Percentiles rank a stretch among this genome's conserved stretches.
These are phyloP conservation scores for Cutaneotrichosporon sp. DNA, from an alignment of 1,284 basidiomycete genomes.

Conservation along the genomic window DNA sequence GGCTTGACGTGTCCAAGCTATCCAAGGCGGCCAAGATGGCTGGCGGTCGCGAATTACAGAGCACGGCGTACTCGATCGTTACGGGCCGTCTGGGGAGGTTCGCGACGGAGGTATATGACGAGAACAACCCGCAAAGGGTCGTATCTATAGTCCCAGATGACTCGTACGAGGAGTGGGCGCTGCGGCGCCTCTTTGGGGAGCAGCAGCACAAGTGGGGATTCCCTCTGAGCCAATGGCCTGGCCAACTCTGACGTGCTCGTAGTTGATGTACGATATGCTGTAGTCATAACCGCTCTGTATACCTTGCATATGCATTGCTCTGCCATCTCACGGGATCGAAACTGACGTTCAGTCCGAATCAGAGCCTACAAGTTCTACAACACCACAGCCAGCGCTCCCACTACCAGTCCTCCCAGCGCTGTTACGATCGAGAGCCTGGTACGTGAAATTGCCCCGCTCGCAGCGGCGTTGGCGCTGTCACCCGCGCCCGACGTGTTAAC, in stretches of 20 bases:
- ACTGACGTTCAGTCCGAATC: too few relatives aligned
- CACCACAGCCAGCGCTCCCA: too few relatives aligned
- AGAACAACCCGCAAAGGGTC: constrained; percentile 15
- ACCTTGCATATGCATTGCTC: too few relatives aligned
- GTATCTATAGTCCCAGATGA: constrained; percentile 25
- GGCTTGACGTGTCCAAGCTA: constrained; percentile 28
- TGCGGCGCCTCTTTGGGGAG: constrained; percentile 25
- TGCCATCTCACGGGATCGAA: too few relatives aligned
- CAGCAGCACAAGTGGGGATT: not conserved
- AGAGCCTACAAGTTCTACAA: too few relatives aligned
- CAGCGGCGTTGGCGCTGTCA: too few relatives aligned
- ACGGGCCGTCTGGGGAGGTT: constrained; percentile 32
- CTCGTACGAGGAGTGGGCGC: constrained; percentile 20
- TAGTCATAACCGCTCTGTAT: too few relatives aligned
- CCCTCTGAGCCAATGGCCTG: constrained; percentile 6
- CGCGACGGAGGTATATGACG: constrained; percentile 11
- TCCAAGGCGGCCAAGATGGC: constrained; percentile 13
- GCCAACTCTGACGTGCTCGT: constrained; percentile 5
- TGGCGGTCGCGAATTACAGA: constrained; percentile 14
- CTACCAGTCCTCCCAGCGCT: too few relatives aligned
- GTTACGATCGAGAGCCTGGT: too few relatives aligned
- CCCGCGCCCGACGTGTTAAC: too few relatives aligned
- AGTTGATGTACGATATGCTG: too few relatives aligned
- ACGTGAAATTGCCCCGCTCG: too few relatives aligned
- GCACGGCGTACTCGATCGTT: constrained; percentile 23